These are phyloP conservation scores for Capsaspora owczarzaki DNA, from an alignment of 78 protist species.

Conservation along the genomic window DNA sequence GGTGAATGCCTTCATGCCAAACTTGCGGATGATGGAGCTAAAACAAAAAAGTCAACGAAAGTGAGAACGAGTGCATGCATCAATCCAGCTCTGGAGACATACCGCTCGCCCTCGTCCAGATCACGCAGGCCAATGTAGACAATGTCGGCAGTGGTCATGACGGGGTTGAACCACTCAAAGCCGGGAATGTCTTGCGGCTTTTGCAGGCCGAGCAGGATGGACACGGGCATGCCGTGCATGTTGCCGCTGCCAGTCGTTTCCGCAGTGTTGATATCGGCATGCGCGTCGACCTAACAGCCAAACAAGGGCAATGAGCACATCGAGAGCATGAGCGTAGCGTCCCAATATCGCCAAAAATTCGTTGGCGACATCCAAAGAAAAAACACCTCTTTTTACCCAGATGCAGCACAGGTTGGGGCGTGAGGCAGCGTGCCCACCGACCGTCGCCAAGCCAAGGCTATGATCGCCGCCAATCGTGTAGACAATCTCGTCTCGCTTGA, in stretches of 20 bases:
- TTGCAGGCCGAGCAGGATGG: conserved; percentile 10
- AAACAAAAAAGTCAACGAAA: too few species aligned
- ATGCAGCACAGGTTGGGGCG: conserved; percentile 16
- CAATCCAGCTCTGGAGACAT: too few species aligned
- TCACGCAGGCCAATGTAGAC: conserved; percentile 39
- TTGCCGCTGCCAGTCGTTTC: conserved; percentile 10
- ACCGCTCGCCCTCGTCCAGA: conserved; percentile 18
- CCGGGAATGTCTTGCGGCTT: neutral
- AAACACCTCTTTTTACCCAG: conserved; percentile 8
- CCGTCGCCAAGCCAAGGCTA: neutral
- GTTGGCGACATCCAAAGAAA: too few species aligned
- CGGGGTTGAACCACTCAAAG: neutral
- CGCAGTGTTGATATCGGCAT: conserved; percentile 46
- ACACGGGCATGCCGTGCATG: conserved; percentile 51
- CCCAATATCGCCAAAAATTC: too few species aligned
- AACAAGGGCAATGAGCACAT: too few species aligned
- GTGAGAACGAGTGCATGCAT: too few species aligned
- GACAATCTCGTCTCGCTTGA: neutral
- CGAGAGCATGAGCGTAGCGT: too few species aligned
- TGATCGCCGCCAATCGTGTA: conserved; percentile 16
- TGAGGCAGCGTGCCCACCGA: neutral
- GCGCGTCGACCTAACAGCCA: conserved; percentile 25
- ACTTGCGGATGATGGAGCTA: neutral
- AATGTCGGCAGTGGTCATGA: neutral
- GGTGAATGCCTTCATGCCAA: conserved; percentile 4